Conservation (phyloP, 2,329 filamentous ascomycete species). For the Parastagonospora nodorum region DNA sequence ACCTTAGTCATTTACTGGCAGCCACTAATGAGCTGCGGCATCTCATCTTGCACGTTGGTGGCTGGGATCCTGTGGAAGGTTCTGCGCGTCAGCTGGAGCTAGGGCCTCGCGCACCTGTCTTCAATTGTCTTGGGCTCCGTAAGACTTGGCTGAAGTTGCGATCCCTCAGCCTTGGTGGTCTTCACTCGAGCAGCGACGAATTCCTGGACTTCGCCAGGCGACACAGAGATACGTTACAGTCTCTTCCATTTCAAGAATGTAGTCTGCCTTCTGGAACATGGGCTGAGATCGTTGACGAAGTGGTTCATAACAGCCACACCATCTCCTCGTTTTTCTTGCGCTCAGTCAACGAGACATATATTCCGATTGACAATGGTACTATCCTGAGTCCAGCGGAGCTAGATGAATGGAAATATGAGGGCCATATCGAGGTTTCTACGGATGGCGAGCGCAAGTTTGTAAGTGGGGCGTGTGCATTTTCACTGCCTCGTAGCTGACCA, state of each 20-base stretch:
- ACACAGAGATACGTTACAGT: slow-evolving; percentile 23
- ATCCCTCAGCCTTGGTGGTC: slow-evolving; percentile 23
- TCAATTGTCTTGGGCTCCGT: slow-evolving; percentile 16
- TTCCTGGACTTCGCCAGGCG: slow-evolving; percentile 22
- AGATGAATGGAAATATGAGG: slow-evolving; percentile 16
- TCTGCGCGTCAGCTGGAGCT: slow-evolving; percentile 4
- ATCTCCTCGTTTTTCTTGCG: slow-evolving; percentile 18
- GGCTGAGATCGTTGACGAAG: slow-evolving; percentile 33
- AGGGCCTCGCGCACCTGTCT: not conserved
- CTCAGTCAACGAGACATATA: slow-evolving; percentile 21
- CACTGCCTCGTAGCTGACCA: not conserved
- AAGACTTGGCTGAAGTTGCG: slow-evolving; percentile 29
- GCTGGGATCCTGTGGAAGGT: slow-evolving; percentile 8
- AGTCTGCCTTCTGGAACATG: slow-evolving; percentile 25
- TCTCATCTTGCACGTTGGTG: slow-evolving; percentile 20
- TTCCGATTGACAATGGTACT: not conserved
- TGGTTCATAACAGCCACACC: slow-evolving; percentile 24
- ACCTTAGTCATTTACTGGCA: slow-evolving; percentile 20
- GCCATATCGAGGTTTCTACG: slow-evolving; percentile 4
- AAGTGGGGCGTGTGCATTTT: not conserved
- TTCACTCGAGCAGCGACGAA: slow-evolving; percentile 22
- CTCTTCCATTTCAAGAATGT: slow-evolving; percentile 17
- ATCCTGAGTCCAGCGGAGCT: not conserved
- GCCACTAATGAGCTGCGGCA: slow-evolving; percentile 22
- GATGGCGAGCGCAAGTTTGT: slow-evolving; percentile 22